Evolutionary conservation across 108 stramenopile genomes (phyloP).

Genomic region (Aurantiochytrium sp.): DNA sequence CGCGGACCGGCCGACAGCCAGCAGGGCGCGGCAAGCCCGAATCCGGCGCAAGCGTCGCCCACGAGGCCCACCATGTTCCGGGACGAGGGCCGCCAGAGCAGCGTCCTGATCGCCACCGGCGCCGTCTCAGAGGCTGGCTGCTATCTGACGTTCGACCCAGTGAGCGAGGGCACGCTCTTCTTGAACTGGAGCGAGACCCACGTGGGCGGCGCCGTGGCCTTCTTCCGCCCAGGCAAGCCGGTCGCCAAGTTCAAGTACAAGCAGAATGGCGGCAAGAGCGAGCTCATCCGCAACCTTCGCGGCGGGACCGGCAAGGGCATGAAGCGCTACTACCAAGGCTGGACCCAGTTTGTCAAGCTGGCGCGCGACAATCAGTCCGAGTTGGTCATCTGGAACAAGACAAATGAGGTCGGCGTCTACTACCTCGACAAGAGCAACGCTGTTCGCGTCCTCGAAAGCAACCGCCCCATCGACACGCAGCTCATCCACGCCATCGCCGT

Average conservation of each 20-base stretch:
- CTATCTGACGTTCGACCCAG: slow-evolving; percentile 17
- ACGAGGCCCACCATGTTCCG: background rate
- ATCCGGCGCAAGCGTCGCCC: background rate
- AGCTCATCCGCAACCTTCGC: slow-evolving; percentile 1
- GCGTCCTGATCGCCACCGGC: background rate
- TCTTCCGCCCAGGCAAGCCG: background rate
- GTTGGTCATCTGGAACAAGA: background rate
- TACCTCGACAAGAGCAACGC: background rate
- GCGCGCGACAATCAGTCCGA: background rate
- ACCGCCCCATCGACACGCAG: background rate
- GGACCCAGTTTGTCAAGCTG: slow-evolving; percentile 22
- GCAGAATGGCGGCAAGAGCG: background rate
- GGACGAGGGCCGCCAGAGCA: background rate
- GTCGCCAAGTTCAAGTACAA: slow-evolving; percentile 33
- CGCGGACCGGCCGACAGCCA: background rate
- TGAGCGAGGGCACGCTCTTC: slow-evolving; percentile 19
- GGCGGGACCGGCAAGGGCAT: slow-evolving; percentile 33
- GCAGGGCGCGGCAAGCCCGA: background rate
- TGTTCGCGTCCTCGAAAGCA: background rate
- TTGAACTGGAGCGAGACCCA: slow-evolving; percentile 27
- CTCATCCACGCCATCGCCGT: background rate
- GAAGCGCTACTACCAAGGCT: slow-evolving; percentile 26
- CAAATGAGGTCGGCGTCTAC: background rate
- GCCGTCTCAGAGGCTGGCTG: background rate
- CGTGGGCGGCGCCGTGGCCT: slow-evolving; percentile 12